Percentiles rank a stretch among this genome's conserved stretches.
Evolutionary conservation across 306 rosid species (phyloP).

Genomic region (Trifolium pratense): DNA sequence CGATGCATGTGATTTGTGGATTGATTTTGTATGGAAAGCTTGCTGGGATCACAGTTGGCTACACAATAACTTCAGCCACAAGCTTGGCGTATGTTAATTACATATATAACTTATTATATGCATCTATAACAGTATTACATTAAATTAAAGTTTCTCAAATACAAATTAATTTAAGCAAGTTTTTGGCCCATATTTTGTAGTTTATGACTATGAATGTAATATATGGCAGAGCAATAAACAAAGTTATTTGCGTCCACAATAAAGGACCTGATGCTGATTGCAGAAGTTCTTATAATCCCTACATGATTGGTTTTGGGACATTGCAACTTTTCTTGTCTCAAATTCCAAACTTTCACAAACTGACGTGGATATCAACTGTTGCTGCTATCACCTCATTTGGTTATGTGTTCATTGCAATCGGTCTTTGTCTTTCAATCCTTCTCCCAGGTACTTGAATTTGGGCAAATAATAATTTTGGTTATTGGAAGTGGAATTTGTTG

Average conservation of each 20-base stretch:
- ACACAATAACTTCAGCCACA: constrained; percentile 57
- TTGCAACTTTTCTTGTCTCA: constrained; percentile 62
- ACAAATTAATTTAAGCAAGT: not conserved
- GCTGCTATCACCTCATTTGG: constrained; percentile 72
- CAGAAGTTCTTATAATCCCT: constrained; percentile 63
- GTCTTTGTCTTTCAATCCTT: constrained; percentile 55
- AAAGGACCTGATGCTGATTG: constrained; percentile 51
- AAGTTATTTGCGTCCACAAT: constrained; percentile 56
- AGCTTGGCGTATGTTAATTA: constrained; percentile 54
- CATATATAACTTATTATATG: not conserved
- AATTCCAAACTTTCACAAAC: constrained; percentile 62
- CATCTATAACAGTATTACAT: not conserved
- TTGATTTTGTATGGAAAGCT: constrained; percentile 49
- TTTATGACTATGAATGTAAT: not conserved
- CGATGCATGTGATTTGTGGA: constrained; percentile 50
- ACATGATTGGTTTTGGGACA: constrained; percentile 57
- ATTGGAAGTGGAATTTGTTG: no score
- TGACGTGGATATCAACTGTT: constrained; percentile 60
- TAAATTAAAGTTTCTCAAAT: not conserved
- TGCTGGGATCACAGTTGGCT: constrained; percentile 53
- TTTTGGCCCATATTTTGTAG: not conserved
- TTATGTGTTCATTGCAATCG: constrained; percentile 57
- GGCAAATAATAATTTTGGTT: no score
- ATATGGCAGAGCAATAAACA: constrained; percentile 54
- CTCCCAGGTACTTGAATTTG: constrained; percentile 40